A percentile compares a stretch with the other conserved stretches of the same genome.
phyloP scores from a whole-genome alignment of 169 alveolate genomes.

The Babesia bigemina region DNA sequence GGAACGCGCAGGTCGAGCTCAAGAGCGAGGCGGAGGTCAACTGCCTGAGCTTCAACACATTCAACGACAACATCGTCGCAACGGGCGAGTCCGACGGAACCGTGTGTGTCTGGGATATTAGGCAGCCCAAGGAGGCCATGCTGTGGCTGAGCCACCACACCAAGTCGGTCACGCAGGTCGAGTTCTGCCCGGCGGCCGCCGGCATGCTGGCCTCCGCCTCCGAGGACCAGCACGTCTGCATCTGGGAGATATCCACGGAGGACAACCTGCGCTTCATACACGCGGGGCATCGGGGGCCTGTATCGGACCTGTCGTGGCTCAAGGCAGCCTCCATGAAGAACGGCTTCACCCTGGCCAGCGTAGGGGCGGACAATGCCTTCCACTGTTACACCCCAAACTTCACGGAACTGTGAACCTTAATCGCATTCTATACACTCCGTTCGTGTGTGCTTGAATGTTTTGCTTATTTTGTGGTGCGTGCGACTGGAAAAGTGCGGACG shows the following conservation, averaged over 20 bases:
- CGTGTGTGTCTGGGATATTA: constrained; percentile 72
- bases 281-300: constrained; percentile 76
- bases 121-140: constrained; percentile 55
- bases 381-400: constrained; percentile 65
- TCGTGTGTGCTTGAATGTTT: too few relatives aligned
- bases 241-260: constrained; percentile 70
- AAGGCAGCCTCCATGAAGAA: constrained; percentile 30
- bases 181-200: constrained; percentile 70
- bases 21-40: constrained; percentile 42
- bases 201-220: constrained; percentile 79
- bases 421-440: not conserved
- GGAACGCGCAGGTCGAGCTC: constrained; percentile 44
- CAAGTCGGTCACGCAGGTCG: constrained; percentile 71
- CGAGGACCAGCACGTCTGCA: constrained; percentile 71
- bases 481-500: too few relatives aligned
- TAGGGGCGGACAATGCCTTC: constrained; percentile 51
- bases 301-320: constrained; percentile 75
- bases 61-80: constrained; percentile 55
- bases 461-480: too few relatives aligned
- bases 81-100: constrained; percentile 69
- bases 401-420: constrained; percentile 14
- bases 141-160: constrained; percentile 68
- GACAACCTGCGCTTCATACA: constrained; percentile 73
- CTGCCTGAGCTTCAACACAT: constrained; percentile 70
- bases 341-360: constrained; percentile 67